Evolutionary conservation across 495 filamentous ascomycete species (phyloP), one percentile per base, ranked within the genome.

Genomic region (Neurospora sp.): DNA sequence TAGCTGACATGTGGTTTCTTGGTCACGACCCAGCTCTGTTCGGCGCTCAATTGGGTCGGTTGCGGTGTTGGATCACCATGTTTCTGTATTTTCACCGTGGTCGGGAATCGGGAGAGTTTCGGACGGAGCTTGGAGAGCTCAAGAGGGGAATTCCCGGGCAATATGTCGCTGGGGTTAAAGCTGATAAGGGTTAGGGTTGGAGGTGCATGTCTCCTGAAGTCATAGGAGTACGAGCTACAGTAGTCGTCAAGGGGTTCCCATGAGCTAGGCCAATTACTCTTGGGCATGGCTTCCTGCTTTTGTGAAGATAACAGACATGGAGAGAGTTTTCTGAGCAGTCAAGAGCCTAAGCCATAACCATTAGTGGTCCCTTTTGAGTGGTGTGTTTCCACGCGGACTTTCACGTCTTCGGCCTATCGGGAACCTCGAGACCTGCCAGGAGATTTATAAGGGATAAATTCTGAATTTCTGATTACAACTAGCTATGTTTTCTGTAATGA

Each of bases 1-100:
- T 75, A 71, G 77, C 66, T 71, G 62, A 70, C 79, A 81, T 81
- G 70, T 73, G 72, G 62, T 49, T 23, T 38, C 42, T 20, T 23
- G 54, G 14, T 66, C 39, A 23, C 49, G 35, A 39, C 54, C n/a
- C 10, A 27, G 27, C 23, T 11, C 27, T 39, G 0, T 37, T 18
- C n/a, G 18, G 31, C 20, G 37, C 40, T 72, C 73, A 76, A 76
- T 75, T 76, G 72, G 40, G 70, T 72, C 70, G 62, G 8, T 16
- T 70, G 40, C 12, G 37, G 54, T 44, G 54, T 66, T 5, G 54
- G 54, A 66, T 66, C 14, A 66, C 54, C 54, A 66, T 66, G 54
- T 35, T 66, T 66, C 54, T 35, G 54, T 37, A 27, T 27, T 66
- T 66, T 66, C 54, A 4, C 54, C 27, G 54, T 66, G 54, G 54